These are phyloP conservation scores for Tulasnella sp. DNA, from an alignment of 768 basidiomycete genomes.

Conservation along the genomic window DNA sequence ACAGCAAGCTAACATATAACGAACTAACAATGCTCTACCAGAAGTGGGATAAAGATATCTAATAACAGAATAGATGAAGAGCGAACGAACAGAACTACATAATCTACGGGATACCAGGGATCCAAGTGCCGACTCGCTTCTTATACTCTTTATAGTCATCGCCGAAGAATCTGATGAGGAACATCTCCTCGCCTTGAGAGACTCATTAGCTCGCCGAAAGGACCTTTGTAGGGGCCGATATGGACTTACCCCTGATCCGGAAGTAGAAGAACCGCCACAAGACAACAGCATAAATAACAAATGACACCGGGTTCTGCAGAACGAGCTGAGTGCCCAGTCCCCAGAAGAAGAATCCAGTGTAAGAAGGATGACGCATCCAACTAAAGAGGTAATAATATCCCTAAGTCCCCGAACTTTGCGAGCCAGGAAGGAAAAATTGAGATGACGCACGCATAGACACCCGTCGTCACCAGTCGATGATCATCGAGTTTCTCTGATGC, in stretches of 20 bases:
- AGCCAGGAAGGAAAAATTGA: background rate
- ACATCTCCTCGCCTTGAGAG: constrained; percentile 62
- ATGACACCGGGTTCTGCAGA: constrained; percentile 73
- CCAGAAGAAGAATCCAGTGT: constrained; percentile 97
- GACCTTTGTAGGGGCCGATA: background rate
- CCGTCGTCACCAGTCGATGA: constrained; percentile 77
- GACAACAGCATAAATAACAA: constrained; percentile 50
- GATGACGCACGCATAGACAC: constrained; percentile 68
- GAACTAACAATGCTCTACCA: too few species aligned
- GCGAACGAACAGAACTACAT: too few species aligned
- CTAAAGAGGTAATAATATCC: constrained; percentile 28
- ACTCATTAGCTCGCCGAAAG: background rate
- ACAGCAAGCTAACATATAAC: too few species aligned
- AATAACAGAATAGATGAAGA: too few species aligned
- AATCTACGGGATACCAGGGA: constrained; percentile 65
- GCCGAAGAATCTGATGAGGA: constrained; percentile 80
- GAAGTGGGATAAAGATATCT: too few species aligned
- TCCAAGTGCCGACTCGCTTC: constrained; percentile 65
- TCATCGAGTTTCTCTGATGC: constrained; percentile 58
- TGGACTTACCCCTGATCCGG: constrained; percentile 62
- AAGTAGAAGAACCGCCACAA: constrained; percentile 81
- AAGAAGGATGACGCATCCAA: constrained; percentile 89
- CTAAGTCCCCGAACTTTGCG: too few species aligned
- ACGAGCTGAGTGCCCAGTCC: constrained; percentile 87
- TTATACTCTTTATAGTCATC: constrained; percentile 72